phyloP scores from a whole-genome alignment of 805 yeast species.

The Candida insectalens region DNA sequence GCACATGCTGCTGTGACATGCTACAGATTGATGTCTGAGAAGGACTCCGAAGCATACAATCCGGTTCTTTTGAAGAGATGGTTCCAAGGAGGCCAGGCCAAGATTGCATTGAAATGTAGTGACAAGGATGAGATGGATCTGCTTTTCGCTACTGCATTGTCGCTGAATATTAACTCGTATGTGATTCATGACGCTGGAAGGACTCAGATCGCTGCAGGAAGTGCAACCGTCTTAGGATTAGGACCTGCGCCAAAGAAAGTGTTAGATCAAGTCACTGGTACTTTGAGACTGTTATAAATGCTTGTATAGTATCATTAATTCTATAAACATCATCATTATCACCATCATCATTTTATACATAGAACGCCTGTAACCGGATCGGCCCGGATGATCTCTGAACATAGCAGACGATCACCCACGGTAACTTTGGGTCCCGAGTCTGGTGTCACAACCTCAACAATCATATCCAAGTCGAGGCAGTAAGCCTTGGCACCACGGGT shows the following conservation, averaged over 20 bases:
- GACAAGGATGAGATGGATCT: conserved; percentile 64
- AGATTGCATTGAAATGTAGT: conserved; percentile 73
- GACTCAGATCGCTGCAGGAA: conserved; percentile 93
- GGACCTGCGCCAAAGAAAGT: conserved; percentile 92
- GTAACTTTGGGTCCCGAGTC: conserved; percentile 2
- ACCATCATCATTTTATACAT: neutral
- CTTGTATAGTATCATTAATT: neutral
- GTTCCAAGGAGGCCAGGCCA: conserved; percentile 85
- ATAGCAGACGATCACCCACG: conserved; percentile 37
- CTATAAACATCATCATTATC: too few species aligned
- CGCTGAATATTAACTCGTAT: conserved; percentile 67
- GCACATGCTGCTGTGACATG: conserved; percentile 95
- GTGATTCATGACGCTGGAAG: conserved; percentile 95
- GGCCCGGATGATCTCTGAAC: conserved; percentile 34
- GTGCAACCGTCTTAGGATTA: conserved; percentile 90
- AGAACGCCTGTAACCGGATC: conserved; percentile 22
- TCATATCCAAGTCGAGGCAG: conserved; percentile 37
- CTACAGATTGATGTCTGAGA: conserved; percentile 56
- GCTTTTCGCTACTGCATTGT: conserved; percentile 71
- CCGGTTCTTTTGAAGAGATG: conserved; percentile 63
- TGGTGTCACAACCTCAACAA: conserved; percentile 29
- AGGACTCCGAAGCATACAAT: conserved; percentile 43
- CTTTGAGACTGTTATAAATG: conserved; percentile 41
- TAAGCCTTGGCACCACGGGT: conserved; percentile 21
- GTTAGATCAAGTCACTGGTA: conserved; percentile 75